These are phyloP conservation scores for Flaveria ramosissima DNA, from an alignment of 129 eudicot genomes.

Conservation along the genomic window DNA sequence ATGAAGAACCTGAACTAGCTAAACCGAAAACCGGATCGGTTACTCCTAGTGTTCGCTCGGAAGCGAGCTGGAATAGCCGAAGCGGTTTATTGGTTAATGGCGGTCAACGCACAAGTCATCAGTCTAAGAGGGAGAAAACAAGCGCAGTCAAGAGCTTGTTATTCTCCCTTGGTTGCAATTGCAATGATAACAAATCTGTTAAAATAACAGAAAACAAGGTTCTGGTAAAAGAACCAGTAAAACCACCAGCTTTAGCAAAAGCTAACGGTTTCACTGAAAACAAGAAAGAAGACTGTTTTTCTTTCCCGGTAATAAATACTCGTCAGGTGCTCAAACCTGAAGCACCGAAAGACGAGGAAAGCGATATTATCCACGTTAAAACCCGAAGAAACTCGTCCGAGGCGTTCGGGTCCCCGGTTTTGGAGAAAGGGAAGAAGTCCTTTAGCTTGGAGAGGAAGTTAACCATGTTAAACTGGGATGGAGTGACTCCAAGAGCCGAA, in stretches of 20 bases:
- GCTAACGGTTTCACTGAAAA: conserved; percentile 10
- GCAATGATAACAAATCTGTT: conserved; percentile 53
- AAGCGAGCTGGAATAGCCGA: conserved; percentile 67
- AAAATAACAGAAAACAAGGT: conserved; percentile 35
- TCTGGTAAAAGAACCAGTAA: conserved; percentile 6
- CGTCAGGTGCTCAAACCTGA: conserved; percentile 18
- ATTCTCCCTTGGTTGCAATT: conserved; percentile 48
- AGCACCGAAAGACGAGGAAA: conserved; percentile 23
- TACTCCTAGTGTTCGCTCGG: conserved; percentile 63
- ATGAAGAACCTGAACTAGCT: conserved; percentile 16
- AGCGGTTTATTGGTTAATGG: conserved; percentile 45
- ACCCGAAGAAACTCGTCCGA: conserved; percentile 41
- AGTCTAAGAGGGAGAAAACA: conserved; percentile 32
- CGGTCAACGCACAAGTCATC: conserved; percentile 19
- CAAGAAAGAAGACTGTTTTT: conserved; percentile 32
- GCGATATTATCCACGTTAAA: conserved; percentile 22
- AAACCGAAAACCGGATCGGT: conserved; percentile 32
- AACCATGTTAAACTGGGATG: conserved; percentile 63
- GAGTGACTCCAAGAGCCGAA: conserved; percentile 37
- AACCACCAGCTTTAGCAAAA: conserved; percentile 11
- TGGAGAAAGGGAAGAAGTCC: conserved; percentile 36
- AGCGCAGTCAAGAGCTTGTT: conserved; percentile 40
- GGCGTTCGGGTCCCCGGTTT: conserved; percentile 44
- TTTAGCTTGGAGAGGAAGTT: conserved; percentile 45
- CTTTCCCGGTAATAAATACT: conserved; percentile 29